A percentile compares a stretch with the other conserved stretches of the same genome.
Evolutionary conservation across 1,284 basidiomycete genomes (phyloP).

Genomic region (Anthracocystis setariae): DNA sequence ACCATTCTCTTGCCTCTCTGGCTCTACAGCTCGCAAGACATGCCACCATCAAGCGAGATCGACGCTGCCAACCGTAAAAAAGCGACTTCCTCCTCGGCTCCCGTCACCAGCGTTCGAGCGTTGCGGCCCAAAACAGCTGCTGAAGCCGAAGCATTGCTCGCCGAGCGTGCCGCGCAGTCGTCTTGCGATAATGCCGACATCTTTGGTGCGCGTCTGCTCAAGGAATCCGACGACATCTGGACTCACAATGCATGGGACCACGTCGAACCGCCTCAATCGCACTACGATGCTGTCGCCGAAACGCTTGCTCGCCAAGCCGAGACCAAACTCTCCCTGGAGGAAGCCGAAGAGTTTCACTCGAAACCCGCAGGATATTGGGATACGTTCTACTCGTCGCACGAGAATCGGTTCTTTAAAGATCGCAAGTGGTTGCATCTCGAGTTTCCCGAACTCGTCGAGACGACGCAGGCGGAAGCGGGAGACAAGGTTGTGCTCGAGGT

Average conservation of each 20-base stretch:
- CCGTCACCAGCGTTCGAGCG: conserved; percentile 7
- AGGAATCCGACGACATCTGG: conserved; percentile 47
- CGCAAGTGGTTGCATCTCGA: conserved; percentile 64
- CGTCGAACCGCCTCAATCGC: conserved; percentile 55
- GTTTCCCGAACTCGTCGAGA: conserved; percentile 63
- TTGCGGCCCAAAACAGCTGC: conserved; percentile 45
- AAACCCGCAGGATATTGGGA: conserved; percentile 61
- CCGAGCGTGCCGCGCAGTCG: conserved; percentile 4
- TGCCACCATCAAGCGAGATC: background rate
- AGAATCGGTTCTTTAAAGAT: conserved; percentile 67
- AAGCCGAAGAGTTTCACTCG: conserved; percentile 54
- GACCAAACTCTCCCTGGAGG: conserved; percentile 44
- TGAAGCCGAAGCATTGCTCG: conserved; percentile 44
- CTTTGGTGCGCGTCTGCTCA: conserved; percentile 56
- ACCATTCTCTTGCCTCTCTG: background rate
- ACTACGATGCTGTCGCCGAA: conserved; percentile 41
- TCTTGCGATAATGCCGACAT: conserved; percentile 13
- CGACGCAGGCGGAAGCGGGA: conserved; percentile 42
- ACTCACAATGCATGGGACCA: conserved; percentile 66
- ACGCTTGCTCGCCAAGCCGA: conserved; percentile 54
- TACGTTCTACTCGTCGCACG: conserved; percentile 59
- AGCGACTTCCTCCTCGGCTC: conserved; percentile 27
- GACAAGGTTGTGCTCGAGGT: conserved; percentile 58
- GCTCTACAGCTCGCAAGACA: background rate
- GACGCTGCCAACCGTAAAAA: conserved; percentile 13